Conservation (phyloP, 441 rosid genomes). For the Omphalea diandra region DNA sequence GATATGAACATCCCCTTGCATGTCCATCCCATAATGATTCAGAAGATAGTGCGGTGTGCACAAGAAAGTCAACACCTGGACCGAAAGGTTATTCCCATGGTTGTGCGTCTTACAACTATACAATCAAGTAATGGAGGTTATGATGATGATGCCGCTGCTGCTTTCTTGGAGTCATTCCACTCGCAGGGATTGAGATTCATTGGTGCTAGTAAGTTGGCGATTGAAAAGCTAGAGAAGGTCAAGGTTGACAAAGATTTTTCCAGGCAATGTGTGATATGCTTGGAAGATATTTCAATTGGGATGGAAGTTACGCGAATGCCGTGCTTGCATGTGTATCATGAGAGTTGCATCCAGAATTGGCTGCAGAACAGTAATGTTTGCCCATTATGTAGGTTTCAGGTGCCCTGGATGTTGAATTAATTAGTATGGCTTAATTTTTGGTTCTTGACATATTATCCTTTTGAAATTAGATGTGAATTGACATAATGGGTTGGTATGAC, state of each 20-base stretch:
- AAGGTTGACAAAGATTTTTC: neutral
- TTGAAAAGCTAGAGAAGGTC: slow-evolving; percentile 11
- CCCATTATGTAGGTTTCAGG: slow-evolving; percentile 24
- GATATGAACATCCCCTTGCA: slow-evolving; percentile 10
- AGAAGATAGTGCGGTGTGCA: slow-evolving; percentile 4
- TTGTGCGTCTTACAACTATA: neutral
- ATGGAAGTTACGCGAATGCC: slow-evolving; percentile 17
- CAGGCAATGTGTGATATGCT: slow-evolving; percentile 26
- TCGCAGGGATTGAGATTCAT: neutral
- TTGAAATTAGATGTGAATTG: too few species aligned
- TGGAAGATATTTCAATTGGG: slow-evolving; percentile 26
- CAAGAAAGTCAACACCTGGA: neutral
- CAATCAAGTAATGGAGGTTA: neutral
- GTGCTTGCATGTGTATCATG: slow-evolving; percentile 29
- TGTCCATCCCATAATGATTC: slow-evolving; percentile 1
- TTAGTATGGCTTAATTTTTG: too few species aligned
- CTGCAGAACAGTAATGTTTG: slow-evolving; percentile 17
- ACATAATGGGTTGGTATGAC: neutral
- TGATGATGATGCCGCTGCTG: neutral
- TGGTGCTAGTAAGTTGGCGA: neutral
- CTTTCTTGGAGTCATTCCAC: slow-evolving; percentile 2
- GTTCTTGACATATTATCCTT: too few species aligned
- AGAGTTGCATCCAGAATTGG: slow-evolving; percentile 24
- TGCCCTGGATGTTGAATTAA: neutral
- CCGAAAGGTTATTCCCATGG: neutral